Evolutionary conservation across 139 green algal species (phyloP).

Genomic region (Chlorella ohadii): DNA sequence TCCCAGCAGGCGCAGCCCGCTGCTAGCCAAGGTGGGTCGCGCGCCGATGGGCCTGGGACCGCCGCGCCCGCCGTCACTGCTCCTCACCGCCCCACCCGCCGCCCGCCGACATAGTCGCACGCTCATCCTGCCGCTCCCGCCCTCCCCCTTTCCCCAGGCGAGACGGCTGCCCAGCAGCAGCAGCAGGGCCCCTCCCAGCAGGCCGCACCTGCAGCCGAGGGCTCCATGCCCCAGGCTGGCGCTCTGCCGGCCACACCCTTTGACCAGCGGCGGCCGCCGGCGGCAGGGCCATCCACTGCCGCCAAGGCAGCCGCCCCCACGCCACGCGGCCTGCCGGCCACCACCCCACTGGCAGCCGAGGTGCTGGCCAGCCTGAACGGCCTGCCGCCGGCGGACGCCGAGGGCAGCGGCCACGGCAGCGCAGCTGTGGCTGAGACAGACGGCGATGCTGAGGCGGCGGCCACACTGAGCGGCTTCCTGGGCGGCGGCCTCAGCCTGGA

Average conservation of each 20-base stretch:
- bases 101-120: neutral
- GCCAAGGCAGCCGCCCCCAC: slow-evolving; percentile 6
- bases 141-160: neutral
- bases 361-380: slow-evolving; percentile 39
- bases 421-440: neutral
- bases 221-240: neutral
- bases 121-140: neutral
- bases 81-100: neutral
- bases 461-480: slow-evolving; percentile 13
- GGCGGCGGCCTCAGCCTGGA: neutral
- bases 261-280: slow-evolving; percentile 11
- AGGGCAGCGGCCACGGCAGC: neutral
- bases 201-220: too few species aligned
- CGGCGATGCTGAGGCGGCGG: neutral
- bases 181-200: too few species aligned
- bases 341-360: slow-evolving; percentile 42
- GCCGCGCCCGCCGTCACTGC: neutral
- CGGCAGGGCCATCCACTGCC: neutral
- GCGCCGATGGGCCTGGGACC: neutral
- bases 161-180: too few species aligned
- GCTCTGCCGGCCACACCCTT: slow-evolving; percentile 36
- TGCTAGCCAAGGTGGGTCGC: neutral
- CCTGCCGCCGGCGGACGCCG: neutral
- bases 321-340: slow-evolving; percentile 25
- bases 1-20: neutral